These are phyloP conservation scores for Colletotrichum lentis DNA, from an alignment of 2,329 filamentous ascomycete species.

Conservation along the genomic window DNA sequence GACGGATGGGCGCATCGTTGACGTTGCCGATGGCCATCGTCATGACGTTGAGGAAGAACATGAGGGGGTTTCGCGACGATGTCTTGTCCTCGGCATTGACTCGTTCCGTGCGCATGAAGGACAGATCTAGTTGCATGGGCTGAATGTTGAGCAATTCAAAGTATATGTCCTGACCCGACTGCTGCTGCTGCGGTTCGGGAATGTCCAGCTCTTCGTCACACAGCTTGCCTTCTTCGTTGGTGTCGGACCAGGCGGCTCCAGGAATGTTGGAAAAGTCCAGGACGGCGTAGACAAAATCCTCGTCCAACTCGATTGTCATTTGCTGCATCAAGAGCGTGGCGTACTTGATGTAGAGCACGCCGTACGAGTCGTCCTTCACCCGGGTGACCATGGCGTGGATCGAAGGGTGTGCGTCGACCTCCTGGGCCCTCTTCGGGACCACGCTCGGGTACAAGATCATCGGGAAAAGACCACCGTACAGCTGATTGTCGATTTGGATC, in stretches of 20 bases:
- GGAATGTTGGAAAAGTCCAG: conserved; percentile 94
- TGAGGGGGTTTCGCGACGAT: conserved; percentile 88
- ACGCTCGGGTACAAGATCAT: conserved; percentile 97
- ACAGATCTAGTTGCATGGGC: conserved; percentile 96
- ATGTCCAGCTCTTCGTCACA: conserved; percentile 92
- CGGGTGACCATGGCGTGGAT: conserved; percentile 90
- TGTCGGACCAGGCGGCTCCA: conserved; percentile 84
- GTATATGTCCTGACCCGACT: conserved; percentile 92
- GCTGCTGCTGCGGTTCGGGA: conserved; percentile 85
- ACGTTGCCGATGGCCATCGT: conserved; percentile 99
- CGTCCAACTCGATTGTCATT: conserved; percentile 97
- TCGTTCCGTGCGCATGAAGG: conserved; percentile 94
- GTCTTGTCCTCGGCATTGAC: conserved; percentile 97
- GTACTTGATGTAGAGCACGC: conserved; percentile 98
- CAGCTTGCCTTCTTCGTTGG: conserved; percentile 79
- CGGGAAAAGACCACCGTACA: conserved; percentile 97
- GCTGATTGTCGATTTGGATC: conserved; percentile 98
- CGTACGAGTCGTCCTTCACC: conserved; percentile 98
- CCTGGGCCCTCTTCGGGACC: conserved; percentile 94
- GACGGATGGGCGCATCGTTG: conserved; percentile 92
- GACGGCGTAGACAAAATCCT: conserved; percentile 97
- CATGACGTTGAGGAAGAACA: conserved; percentile 98
- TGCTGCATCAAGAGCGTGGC: conserved; percentile 92
- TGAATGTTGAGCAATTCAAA: conserved; percentile 97
- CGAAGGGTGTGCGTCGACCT: conserved; percentile 95